These are phyloP conservation scores for Luffa acutangula DNA, from an alignment of 306 rosid genomes.

Conservation along the genomic window DNA sequence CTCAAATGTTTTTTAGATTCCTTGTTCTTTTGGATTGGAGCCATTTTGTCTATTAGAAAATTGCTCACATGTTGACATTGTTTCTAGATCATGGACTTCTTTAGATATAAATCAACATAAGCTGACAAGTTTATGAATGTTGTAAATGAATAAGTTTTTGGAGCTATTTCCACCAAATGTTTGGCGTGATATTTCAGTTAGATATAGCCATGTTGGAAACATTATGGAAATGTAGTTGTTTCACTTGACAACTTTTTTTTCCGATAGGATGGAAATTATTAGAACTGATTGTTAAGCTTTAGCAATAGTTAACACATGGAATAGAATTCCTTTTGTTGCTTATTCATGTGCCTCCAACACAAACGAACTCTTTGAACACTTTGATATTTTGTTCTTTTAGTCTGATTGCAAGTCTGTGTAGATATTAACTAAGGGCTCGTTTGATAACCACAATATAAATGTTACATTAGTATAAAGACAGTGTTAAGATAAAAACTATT, in stretches of 20 bases:
- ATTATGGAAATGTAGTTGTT: not conserved
- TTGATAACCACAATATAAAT: no score
- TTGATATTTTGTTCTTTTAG: not conserved
- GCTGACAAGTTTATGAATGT: not conserved
- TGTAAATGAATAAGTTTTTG: not conserved
- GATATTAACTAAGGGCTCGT: not conserved
- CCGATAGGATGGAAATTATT: not conserved
- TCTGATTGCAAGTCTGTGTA: not conserved
- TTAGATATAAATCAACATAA: not conserved
- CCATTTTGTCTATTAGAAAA: not conserved
- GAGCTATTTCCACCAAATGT: not conserved
- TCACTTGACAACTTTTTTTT: not conserved
- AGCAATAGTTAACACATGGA: not conserved
- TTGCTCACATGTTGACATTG: not conserved
- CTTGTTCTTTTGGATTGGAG: not conserved
- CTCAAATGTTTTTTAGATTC: not conserved
- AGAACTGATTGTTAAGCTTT: not conserved
- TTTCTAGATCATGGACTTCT: not conserved
- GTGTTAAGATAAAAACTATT: no score
- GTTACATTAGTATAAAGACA: no score
- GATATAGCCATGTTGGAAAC: not conserved
- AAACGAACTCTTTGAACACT: not conserved
- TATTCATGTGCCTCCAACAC: not conserved
- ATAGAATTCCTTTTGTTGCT: not conserved
- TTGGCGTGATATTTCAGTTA: not conserved